Percentiles rank a stretch among this genome's conserved stretches.
Conservation (phyloP, 768 basidiomycete species). For the Rhizopogon vesiculosus region DNA sequence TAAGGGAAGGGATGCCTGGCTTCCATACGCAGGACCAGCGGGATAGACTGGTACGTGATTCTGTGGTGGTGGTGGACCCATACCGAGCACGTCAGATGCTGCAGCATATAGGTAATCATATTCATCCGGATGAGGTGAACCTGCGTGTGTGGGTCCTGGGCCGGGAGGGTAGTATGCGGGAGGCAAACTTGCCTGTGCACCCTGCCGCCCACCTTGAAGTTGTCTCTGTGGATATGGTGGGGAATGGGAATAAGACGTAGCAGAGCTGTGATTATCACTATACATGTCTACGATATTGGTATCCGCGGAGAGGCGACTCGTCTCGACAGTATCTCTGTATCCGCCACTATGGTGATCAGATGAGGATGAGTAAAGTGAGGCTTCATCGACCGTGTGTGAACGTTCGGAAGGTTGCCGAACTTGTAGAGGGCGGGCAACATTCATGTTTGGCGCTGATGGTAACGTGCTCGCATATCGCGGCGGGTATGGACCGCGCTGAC, state of each 20-base stretch:
- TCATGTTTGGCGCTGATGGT: slow-evolving; percentile 22
- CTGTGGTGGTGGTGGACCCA: slow-evolving; percentile 49
- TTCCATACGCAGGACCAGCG: slow-evolving; percentile 16
- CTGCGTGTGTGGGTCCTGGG: slow-evolving; percentile 3
- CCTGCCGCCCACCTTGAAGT: slow-evolving; percentile 23
- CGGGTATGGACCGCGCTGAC: slow-evolving; percentile 25
- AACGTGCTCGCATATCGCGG: slow-evolving; percentile 41
- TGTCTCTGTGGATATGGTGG: slow-evolving; percentile 18
- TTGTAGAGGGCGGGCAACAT: slow-evolving; percentile 16
- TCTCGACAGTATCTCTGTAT: slow-evolving; percentile 19
- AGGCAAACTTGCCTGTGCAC: slow-evolving; percentile 16
- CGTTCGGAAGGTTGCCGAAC: slow-evolving; percentile 12
- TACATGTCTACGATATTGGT: slow-evolving; percentile 32
- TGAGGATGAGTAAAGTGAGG: slow-evolving; percentile 28
- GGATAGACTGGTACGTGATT: slow-evolving; percentile 15
- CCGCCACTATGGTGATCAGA: slow-evolving; percentile 27
- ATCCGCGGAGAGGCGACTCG: slow-evolving; percentile 24
- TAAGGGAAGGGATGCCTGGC: slow-evolving; percentile 14
- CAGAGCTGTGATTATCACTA: slow-evolving; percentile 30
- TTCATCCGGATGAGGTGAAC: slow-evolving; percentile 30
- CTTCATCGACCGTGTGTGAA: slow-evolving; percentile 14
- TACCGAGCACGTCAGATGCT: slow-evolving; percentile 77
- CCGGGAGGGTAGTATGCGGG: slow-evolving; percentile 15
- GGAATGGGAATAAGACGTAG: slow-evolving; percentile 10
- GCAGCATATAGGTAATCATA: slow-evolving; percentile 66